Percentiles rank a stretch among this genome's conserved stretches.
Evolutionary conservation across 768 basidiomycete species (phyloP).

Genomic region (Tulasnella sp.): DNA sequence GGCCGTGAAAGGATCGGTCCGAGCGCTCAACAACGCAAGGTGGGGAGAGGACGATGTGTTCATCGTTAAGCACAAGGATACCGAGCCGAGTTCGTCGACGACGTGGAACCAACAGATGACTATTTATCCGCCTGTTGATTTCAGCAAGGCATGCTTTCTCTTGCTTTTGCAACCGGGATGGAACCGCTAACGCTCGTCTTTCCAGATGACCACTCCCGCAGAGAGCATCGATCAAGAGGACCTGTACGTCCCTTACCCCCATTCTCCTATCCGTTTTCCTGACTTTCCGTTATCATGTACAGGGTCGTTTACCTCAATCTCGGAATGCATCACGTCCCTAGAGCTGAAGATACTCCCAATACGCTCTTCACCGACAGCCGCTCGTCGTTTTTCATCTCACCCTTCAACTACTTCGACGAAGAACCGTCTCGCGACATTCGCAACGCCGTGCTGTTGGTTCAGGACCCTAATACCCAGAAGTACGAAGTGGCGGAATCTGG

Average conservation of each 20-base stretch:
- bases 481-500: constrained; percentile 2
- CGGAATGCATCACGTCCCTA: constrained; percentile 12
- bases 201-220: background rate
- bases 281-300: background rate
- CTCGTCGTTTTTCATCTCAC: background rate
- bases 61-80: background rate
- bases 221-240: constrained; percentile 8
- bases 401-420: constrained; percentile 14
- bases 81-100: background rate
- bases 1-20: background rate
- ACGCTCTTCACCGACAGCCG: constrained; percentile 9
- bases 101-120: constrained; percentile 11
- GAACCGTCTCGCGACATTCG: constrained; percentile 10
- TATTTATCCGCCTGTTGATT: constrained; percentile 3
- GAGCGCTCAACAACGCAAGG: background rate
- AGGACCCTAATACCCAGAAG: background rate
- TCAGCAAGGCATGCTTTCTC: background rate
- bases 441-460: background rate
- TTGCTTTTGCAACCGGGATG: background rate
- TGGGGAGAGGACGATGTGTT: constrained; percentile 8
- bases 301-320: constrained; percentile 8
- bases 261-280: background rate
- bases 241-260: background rate
- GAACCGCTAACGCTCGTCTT: background rate
- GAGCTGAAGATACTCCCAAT: constrained; percentile 15